Evolutionary conservation across 129 eudicot species (phyloP).

Genomic region (Helianthus tuberosus): DNA sequence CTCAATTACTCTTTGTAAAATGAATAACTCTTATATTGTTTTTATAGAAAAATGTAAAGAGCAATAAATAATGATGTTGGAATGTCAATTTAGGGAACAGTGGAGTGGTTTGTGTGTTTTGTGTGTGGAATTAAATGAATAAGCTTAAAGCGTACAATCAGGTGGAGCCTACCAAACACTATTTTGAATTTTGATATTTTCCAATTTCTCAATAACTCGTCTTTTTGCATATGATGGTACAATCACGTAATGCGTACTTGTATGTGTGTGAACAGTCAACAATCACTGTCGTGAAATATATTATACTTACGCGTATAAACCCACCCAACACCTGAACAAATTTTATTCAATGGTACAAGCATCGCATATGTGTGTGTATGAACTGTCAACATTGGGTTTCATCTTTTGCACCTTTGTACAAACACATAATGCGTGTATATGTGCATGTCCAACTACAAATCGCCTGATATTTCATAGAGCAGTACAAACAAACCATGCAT

Average conservation of each 20-base stretch:
- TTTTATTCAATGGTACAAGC: conserved; percentile 17
- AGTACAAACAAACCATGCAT: conserved; percentile 10
- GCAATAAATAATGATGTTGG: no score
- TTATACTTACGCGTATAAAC: conserved; percentile 22
- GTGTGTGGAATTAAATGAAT: not conserved
- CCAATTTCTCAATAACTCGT: conserved; percentile 17
- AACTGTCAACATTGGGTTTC: conserved; percentile 27
- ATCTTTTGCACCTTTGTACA: conserved; percentile 24
- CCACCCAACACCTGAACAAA: conserved; percentile 4
- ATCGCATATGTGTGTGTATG: conserved; percentile 14
- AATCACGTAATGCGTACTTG: conserved; percentile 29
- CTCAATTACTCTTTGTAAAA: no score
- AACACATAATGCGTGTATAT: conserved; percentile 17
- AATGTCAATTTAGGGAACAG: no score
- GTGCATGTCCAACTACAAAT: not conserved
- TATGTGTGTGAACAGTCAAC: conserved; percentile 28
- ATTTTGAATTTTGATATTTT: not conserved
- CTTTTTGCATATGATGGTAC: conserved; percentile 36
- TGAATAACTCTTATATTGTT: no score
- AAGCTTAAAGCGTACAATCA: conserved; percentile 9
- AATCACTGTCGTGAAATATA: conserved; percentile 20
- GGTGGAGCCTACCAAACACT: conserved; percentile 33
- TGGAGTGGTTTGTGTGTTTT: no score
- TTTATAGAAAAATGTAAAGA: no score
- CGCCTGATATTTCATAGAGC: conserved; percentile 9